Evolutionary conservation across 352 stramenopile genomes (phyloP), one percentile per base, ranked within the genome.

Genomic region (Phytophthora chlamydospora): DNA sequence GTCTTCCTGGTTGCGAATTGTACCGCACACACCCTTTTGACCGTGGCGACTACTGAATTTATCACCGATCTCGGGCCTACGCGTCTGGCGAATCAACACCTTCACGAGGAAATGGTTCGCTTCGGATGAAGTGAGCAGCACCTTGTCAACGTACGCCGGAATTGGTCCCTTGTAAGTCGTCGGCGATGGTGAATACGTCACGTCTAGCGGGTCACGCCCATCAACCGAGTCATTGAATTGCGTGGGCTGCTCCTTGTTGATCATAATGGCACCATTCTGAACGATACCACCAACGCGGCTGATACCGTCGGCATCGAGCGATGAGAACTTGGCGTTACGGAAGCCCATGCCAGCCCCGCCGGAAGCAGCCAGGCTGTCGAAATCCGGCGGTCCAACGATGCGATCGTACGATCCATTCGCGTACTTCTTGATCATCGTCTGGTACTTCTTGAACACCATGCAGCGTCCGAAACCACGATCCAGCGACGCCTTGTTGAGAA

Each of bases 31-130:
- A 66, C 98, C 98, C 85, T 99, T 99, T 64, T 99, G 98, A 6
- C 98, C 98, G 81, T 99, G 98, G 19, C 98, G 89, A 81, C 91
- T 98, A 63, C 90, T 97, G 73, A 99, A 99, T 77, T 99, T 99
- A 75, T 99, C 98, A n/a, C 98, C 98, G 66, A 99, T 93, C 78
- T 99, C 97, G 27, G 97, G 97, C 27, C 96, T 82, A 42, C 97
- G 91, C 43, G 96, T 95, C 77, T 99, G 96, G 32, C 97, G 83
- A 16, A 99, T 85, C 43, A 98, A 58, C 46, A 99, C 91, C 77
- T 99, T 99, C 61, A 99, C 98, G 8, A 99, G 66, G 60, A 98
- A 98, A 55, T 98, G 87, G 49, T 99, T 98, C 42, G 96, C 90
- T 68, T 99, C 97, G 42, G 98, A 99, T 0, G 95, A 98, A 27